These are phyloP conservation scores for Pythium apleroticum DNA, from an alignment of 352 stramenopile species.

Conservation along the genomic window DNA sequence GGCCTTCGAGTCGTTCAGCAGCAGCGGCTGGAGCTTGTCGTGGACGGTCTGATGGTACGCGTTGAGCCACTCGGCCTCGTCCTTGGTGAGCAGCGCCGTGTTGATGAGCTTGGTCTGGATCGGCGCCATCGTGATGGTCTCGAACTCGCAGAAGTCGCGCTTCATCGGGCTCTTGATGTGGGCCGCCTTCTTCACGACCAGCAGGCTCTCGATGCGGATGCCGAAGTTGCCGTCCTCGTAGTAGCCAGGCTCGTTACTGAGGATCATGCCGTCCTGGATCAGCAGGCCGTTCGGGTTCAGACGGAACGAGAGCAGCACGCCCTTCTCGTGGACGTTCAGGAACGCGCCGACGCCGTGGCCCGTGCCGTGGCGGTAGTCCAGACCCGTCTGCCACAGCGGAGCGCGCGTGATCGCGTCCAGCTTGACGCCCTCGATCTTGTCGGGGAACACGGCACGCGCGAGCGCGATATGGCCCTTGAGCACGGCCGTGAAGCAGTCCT, in stretches of 20 bases:
- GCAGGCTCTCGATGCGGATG: constrained; percentile 99
- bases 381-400: constrained; percentile 92
- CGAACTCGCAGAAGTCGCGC: constrained; percentile 95
- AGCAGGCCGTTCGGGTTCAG: constrained; percentile 78
- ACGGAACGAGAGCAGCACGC: constrained; percentile 82
- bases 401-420: constrained; percentile 96
- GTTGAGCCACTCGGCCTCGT: constrained; percentile 96
- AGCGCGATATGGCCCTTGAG: constrained; percentile 97
- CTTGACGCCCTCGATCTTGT: constrained; percentile 93
- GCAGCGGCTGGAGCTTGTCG: constrained; percentile 89
- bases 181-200: constrained; percentile 89
- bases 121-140: constrained; percentile 97
- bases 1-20: constrained; percentile 63
- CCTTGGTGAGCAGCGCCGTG: constrained; percentile 81
- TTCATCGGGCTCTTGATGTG: constrained; percentile 67
- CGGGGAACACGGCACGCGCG: constrained; percentile 80
- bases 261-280: constrained; percentile 95
- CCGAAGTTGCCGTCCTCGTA: constrained; percentile 97
- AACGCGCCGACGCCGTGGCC: constrained; percentile 97
- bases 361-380: constrained; percentile 98
- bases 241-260: constrained; percentile 98
- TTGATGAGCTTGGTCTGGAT: constrained; percentile 99
- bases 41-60: constrained; percentile 92
- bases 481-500: constrained; percentile 95
- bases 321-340: constrained; percentile 97